Percentiles rank a stretch among this genome's conserved stretches.
phyloP scores from a whole-genome alignment of 2,329 filamentous ascomycete species.

The Fusarium agapanthi region DNA sequence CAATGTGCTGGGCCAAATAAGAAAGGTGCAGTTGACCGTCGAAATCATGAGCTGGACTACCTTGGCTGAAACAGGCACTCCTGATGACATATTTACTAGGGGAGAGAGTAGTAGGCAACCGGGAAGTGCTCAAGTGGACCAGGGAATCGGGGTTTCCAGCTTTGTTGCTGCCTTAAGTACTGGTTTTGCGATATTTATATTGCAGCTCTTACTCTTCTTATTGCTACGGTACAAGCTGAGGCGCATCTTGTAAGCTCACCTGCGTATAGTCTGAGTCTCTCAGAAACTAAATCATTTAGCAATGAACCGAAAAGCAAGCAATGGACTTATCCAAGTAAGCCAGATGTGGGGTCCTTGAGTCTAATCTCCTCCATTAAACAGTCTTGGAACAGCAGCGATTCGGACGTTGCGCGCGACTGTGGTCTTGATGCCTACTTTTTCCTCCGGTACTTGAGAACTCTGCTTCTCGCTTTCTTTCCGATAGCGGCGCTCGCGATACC shows the following conservation, averaged over 20 bases:
- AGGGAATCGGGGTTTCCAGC: slow-evolving; percentile 51
- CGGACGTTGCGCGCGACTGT: slow-evolving; percentile 92
- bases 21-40: neutral
- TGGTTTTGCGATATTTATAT: slow-evolving; percentile 68
- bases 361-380: slow-evolving; percentile 49
- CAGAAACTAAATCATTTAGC: neutral
- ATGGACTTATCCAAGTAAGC: slow-evolving; percentile 43
- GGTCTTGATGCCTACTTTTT: slow-evolving; percentile 98
- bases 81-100: no score
- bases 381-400: slow-evolving; percentile 74
- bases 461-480: slow-evolving; percentile 91
- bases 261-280: neutral
- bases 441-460: slow-evolving; percentile 78
- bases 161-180: slow-evolving; percentile 73
- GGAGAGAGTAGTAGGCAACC: neutral
- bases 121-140: slow-evolving; percentile 52
- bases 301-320: slow-evolving; percentile 83
- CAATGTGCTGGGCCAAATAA: no score
- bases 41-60: neutral
- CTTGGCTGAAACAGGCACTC: neutral
- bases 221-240: slow-evolving; percentile 79
- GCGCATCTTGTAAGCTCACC: slow-evolving; percentile 76
- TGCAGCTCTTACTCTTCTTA: slow-evolving; percentile 76
- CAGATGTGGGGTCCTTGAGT: neutral
- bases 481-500: slow-evolving; percentile 81